Evolutionary conservation across 805 yeast genomes (phyloP).

Genomic region (Metschnikowia corniflorae): DNA sequence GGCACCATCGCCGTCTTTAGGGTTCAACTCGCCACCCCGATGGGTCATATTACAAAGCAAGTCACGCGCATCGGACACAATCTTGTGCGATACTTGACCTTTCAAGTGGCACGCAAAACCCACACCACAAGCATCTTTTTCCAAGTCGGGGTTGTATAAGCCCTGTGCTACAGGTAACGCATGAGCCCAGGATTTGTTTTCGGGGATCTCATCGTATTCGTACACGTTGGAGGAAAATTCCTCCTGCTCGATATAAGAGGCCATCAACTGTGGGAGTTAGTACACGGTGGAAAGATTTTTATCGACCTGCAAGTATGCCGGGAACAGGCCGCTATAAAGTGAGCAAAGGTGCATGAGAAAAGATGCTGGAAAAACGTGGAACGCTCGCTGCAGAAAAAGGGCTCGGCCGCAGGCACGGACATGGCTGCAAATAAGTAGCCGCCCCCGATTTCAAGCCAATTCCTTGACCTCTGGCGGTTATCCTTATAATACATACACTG

Average conservation of each 20-base stretch:
- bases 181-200: slow-evolving; percentile 88
- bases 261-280: slow-evolving; percentile 15
- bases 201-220: slow-evolving; percentile 69
- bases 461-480: too few species aligned
- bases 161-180: slow-evolving; percentile 85
- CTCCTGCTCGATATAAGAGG: slow-evolving; percentile 36
- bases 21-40: slow-evolving; percentile 97
- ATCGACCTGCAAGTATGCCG: too few species aligned
- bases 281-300: too few species aligned
- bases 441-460: too few species aligned
- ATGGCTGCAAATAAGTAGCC: too few species aligned
- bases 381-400: too few species aligned
- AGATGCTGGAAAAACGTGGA: too few species aligned
- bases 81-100: slow-evolving; percentile 83
- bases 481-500: too few species aligned
- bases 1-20: slow-evolving; percentile 98
- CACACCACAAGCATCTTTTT: slow-evolving; percentile 98
- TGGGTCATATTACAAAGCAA: slow-evolving; percentile 97
- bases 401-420: too few species aligned
- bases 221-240: slow-evolving; percentile 45
- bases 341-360: too few species aligned
- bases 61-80: slow-evolving; percentile 84
- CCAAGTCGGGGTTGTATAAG: slow-evolving; percentile 87
- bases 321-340: too few species aligned
- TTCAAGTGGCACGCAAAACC: slow-evolving; percentile 95